These are phyloP conservation scores for Fusarium xylarioides DNA, from an alignment of 2,329 filamentous ascomycete genomes.

Conservation along the genomic window DNA sequence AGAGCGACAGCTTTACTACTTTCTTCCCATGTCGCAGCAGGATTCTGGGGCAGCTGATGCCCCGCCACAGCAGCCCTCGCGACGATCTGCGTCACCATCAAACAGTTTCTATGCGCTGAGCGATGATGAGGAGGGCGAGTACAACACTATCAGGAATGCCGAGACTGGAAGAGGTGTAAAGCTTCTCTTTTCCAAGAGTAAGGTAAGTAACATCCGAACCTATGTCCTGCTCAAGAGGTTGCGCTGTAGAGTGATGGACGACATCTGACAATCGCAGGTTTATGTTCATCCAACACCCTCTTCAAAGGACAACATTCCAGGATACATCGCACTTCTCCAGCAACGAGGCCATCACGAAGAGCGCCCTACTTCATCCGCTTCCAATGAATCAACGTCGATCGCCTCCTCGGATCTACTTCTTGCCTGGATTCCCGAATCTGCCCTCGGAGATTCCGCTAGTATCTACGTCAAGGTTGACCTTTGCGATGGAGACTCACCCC, in stretches of 20 bases:
- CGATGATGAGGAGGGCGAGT: conserved; percentile 94
- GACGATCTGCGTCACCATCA: conserved; percentile 72
- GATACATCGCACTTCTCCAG: conserved; percentile 91
- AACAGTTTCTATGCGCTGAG: conserved; percentile 95
- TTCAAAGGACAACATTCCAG: conserved; percentile 93
- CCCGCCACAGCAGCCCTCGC: conserved; percentile 42
- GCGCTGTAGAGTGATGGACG: background rate
- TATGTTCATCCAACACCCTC: conserved; percentile 95
- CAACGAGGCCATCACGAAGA: conserved; percentile 71
- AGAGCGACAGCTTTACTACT: conserved; percentile 2
- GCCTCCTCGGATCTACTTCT: conserved; percentile 80
- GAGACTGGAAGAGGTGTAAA: conserved; percentile 86
- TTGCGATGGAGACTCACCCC: conserved; percentile 80
- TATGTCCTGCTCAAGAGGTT: background rate
- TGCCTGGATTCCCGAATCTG: conserved; percentile 91
- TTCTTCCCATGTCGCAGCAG: conserved; percentile 34
- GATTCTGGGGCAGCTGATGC: conserved; percentile 34
- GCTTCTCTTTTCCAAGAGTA: conserved; percentile 95
- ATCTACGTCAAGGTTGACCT: conserved; percentile 97
- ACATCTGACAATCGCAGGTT: conserved; percentile 64
- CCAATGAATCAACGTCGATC: conserved; percentile 52
- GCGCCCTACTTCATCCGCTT: conserved; percentile 49
- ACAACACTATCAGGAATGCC: conserved; percentile 89
- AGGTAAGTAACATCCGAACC: conserved; percentile 62
- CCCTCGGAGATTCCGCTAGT: conserved; percentile 83